Conservation (phyloP, 257 asterid genomes). For the Anisodus acutangulus region DNA sequence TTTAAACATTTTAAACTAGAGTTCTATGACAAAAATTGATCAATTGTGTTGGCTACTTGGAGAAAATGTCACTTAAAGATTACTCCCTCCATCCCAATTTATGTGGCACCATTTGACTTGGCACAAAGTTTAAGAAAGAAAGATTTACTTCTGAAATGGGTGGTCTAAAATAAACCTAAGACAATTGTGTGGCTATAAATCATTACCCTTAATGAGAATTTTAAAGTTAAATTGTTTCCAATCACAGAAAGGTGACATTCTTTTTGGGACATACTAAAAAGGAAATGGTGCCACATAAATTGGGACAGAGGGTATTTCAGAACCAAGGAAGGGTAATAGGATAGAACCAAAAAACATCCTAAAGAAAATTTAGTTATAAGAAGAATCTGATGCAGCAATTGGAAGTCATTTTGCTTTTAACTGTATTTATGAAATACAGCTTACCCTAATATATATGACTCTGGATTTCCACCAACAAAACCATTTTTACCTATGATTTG, state of each 20-base stretch:
- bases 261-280: no score
- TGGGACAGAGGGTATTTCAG: no score
- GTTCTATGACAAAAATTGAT: constrained; percentile 1
- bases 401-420: constrained; percentile 19
- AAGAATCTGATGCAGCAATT: neutral
- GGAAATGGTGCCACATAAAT: no score
- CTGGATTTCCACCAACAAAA: neutral
- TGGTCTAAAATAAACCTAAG: no score
- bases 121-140: no score
- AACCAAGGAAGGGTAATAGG: constrained; percentile 5
- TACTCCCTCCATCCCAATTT: neutral
- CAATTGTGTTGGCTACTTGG: neutral
- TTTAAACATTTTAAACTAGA: neutral
- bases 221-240: no score
- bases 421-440: neutral
- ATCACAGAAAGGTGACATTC: no score
- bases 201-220: no score
- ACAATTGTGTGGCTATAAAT: no score
- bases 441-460: neutral
- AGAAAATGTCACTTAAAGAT: constrained; percentile 10
- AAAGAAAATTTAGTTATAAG: neutral
- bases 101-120: no score
- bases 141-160: no score
- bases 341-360: neutral
- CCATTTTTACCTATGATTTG: neutral